These are phyloP conservation scores for Solanum paucissectum DNA, from an alignment of 257 asterid genomes.

Conservation along the genomic window DNA sequence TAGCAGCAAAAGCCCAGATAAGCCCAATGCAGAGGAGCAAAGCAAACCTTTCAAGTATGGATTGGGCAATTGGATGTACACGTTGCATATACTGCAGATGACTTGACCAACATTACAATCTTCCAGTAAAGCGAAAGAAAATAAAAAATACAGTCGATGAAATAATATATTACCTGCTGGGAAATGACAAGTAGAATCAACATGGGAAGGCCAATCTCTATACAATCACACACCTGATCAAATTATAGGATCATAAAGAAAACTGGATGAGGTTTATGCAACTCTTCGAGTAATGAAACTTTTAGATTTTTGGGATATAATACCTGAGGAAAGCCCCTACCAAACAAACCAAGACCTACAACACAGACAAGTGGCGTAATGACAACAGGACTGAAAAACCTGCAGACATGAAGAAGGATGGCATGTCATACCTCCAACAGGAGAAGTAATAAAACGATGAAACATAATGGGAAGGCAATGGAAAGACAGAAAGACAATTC, in stretches of 20 bases:
- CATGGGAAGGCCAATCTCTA: slow-evolving; percentile 86
- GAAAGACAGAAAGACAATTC: not conserved
- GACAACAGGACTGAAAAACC: slow-evolving; percentile 69
- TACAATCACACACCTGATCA: slow-evolving; percentile 73
- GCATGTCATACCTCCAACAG: not conserved
- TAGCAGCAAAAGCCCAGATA: slow-evolving; percentile 92
- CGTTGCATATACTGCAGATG: slow-evolving; percentile 63
- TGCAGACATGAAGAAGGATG: slow-evolving; percentile 12
- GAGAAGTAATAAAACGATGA: not conserved
- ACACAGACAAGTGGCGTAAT: slow-evolving; percentile 78
- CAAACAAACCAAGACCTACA: slow-evolving; percentile 82
- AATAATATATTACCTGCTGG: slow-evolving; percentile 53
- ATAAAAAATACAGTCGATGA: not conserved
- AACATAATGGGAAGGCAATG: not conserved
- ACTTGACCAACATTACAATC: not conserved
- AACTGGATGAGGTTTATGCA: slow-evolving; percentile 1
- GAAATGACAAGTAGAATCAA: slow-evolving; percentile 61
- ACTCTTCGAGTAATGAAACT: not conserved
- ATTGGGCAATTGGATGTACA: slow-evolving; percentile 39
- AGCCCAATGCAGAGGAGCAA: slow-evolving; percentile 63
- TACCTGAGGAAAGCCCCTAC: slow-evolving; percentile 88
- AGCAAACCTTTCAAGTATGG: slow-evolving; percentile 83
- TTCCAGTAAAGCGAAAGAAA: not conserved
- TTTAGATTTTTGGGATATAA: not conserved
- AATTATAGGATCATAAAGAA: not conserved